A percentile compares a stretch with the other conserved stretches of the same genome.
These are phyloP conservation scores for Jamesozyma rosinii DNA, from an alignment of 805 yeast species.

Conservation along the genomic window DNA sequence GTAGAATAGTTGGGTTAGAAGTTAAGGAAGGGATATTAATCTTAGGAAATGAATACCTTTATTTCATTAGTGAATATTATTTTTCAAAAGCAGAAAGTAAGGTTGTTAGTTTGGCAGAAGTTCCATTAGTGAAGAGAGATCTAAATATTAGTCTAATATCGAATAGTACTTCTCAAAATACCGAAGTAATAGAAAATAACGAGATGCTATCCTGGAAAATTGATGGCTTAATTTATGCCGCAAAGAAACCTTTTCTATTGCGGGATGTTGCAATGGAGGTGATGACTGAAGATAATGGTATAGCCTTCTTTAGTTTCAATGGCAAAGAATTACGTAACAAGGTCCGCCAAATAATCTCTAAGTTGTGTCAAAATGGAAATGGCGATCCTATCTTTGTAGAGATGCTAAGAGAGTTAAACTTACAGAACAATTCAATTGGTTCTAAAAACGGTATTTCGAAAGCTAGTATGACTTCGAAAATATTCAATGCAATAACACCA, in stretches of 20 bases:
- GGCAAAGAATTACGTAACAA: conserved; percentile 45
- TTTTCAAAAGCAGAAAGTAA: conserved; percentile 39
- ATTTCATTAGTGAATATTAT: conserved; percentile 61
- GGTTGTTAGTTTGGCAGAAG: conserved; percentile 57
- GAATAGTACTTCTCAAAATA: conserved; percentile 27
- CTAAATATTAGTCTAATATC: conserved; percentile 57
- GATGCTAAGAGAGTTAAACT: conserved; percentile 42
- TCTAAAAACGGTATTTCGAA: conserved; percentile 28
- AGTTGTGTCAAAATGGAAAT: conserved; percentile 40
- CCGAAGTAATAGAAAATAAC: not conserved
- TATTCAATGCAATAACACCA: conserved; percentile 35
- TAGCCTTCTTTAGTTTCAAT: conserved; percentile 58
- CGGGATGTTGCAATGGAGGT: conserved; percentile 77
- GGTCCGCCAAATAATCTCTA: conserved; percentile 41
- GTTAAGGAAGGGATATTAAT: conserved; percentile 69
- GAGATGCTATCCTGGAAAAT: conserved; percentile 52
- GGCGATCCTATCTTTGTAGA: conserved; percentile 47
- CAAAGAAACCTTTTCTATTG: conserved; percentile 65
- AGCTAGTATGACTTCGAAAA: conserved; percentile 33
- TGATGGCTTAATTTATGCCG: conserved; percentile 49
- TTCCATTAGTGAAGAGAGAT: conserved; percentile 53
- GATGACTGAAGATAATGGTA: conserved; percentile 64
- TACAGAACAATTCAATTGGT: conserved; percentile 27
- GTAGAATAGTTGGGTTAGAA: conserved; percentile 67
- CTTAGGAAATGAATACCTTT: conserved; percentile 54